These are phyloP conservation scores for Trichophyton benhamiae DNA, from an alignment of 2,329 filamentous ascomycete species.

Conservation along the genomic window DNA sequence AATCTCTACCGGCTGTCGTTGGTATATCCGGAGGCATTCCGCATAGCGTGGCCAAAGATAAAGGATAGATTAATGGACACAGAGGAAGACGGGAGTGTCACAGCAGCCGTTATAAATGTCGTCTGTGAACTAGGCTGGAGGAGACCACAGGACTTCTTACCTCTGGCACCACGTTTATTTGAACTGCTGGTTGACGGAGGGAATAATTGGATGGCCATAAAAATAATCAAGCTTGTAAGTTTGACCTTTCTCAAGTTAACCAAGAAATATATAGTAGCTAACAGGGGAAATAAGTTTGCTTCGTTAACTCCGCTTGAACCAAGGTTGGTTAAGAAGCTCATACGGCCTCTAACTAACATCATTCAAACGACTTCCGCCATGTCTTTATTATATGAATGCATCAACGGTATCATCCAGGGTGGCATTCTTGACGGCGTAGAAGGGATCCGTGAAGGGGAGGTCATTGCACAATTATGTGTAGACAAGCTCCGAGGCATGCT, in stretches of 20 bases:
- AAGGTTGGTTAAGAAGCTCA: slow-evolving; percentile 74
- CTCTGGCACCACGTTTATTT: slow-evolving; percentile 80
- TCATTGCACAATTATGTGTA: slow-evolving; percentile 84
- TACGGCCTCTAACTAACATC: slow-evolving; percentile 81
- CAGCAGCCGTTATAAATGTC: slow-evolving; percentile 90
- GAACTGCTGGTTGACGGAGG: slow-evolving; percentile 81
- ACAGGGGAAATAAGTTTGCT: slow-evolving; percentile 56
- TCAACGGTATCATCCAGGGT: slow-evolving; percentile 95
- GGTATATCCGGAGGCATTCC: slow-evolving; percentile 89
- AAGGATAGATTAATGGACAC: slow-evolving; percentile 88
- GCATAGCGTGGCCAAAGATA: slow-evolving; percentile 92
- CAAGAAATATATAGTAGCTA: slow-evolving; percentile 9
- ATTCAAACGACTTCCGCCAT: slow-evolving; percentile 92
- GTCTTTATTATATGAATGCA: slow-evolving; percentile 97
- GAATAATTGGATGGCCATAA: slow-evolving; percentile 99
- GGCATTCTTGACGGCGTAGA: slow-evolving; percentile 79
- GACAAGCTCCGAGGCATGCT: slow-evolving; percentile 90
- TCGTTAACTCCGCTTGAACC: slow-evolving; percentile 87
- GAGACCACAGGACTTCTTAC: slow-evolving; percentile 82
- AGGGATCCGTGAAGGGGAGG: slow-evolving; percentile 69
- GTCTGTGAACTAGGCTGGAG: slow-evolving; percentile 93
- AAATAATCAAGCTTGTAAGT: slow-evolving; percentile 85
- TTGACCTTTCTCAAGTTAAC: background rate
- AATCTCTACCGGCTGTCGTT: slow-evolving; percentile 86
- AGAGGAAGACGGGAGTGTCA: slow-evolving; percentile 81